These are phyloP conservation scores for Moricandia moricandioides DNA, from an alignment of 345 rosid species.

Conservation along the genomic window DNA sequence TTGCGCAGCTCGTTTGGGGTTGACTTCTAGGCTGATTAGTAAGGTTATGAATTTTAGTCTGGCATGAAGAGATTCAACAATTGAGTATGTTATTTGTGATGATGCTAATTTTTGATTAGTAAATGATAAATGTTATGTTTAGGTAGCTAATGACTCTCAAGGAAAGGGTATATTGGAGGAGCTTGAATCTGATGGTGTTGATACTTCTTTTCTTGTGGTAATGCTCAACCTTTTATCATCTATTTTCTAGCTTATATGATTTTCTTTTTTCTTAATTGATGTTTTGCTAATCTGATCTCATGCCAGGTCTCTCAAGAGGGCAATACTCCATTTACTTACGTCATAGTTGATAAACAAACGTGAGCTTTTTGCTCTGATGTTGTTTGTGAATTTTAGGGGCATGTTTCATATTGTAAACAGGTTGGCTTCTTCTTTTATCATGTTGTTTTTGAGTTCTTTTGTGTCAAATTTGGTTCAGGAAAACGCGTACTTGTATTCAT, in stretches of 20 bases:
- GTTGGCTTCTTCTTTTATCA: neutral
- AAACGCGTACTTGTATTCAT: conserved; percentile 91
- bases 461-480: conserved; percentile 42
- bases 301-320: conserved; percentile 75
- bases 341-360: conserved; percentile 79
- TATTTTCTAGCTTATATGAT: neutral
- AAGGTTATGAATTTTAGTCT: conserved; percentile 35
- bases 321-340: conserved; percentile 76
- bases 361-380: conserved; percentile 38
- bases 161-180: conserved; percentile 53
- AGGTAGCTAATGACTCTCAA: conserved; percentile 60
- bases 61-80: conserved; percentile 2
- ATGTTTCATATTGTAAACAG: neutral
- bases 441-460: neutral
- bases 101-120: neutral
- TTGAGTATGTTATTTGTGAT: neutral
- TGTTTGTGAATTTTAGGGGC: conserved; percentile 12
- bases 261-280: neutral
- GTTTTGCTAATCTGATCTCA: neutral
- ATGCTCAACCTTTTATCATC: conserved; percentile 10
- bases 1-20: conserved; percentile 61
- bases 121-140: neutral
- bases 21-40: conserved; percentile 58
- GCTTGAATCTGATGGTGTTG: conserved; percentile 57
- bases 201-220: conserved; percentile 65